Base-by-base conservation (phyloP, 345 rosid species). In the Rubroshorea leprosula region DNA sequence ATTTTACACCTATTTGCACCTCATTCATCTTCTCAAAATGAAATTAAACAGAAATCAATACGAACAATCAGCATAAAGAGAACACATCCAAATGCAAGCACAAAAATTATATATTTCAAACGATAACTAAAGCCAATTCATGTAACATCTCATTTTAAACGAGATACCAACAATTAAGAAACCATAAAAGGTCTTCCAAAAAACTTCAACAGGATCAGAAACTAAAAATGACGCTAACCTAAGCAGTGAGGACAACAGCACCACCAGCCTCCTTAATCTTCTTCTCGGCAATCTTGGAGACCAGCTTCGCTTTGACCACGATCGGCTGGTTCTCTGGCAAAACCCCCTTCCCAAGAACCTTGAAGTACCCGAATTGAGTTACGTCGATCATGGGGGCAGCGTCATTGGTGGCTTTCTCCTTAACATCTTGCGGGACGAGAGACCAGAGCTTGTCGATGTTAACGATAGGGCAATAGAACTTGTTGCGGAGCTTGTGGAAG, bases 391-490 rank as follows among this genome's bases (percentile, higher is more conserved):
- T 5, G 0, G 92, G 89, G 0, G 65, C 89, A 54, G 67, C 71
- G 44, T 80, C 89, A 60, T 85, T 83, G 46, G 63, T 64, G 4
- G 93, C 76, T 63, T 79, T 86, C 16, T 67, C 76, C 50, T 83
- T 81, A 47, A 77, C 82, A 0, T 86, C 93, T 55, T 73, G 71
- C 0, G 93, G 93, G 1, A 85, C 78, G 59, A 85, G 57, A 1
- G 89, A 80, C 93, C 89, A 83, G 2, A 86, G 81, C 78, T 74
- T 86, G 67, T 86, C 89, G 55, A 86, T 68, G 80, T 86, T 86
- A 20, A 81, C 85, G 75, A 81, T 80, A 5, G 93, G 93, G 63
- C 87, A 83, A 64, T 63, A 62, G 72, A 80, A 85, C 78, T 76
- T 83, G 83, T 85, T 85, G 20, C 86, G 71, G 20, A 83, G 80